phyloP scores from a whole-genome alignment of 2,329 filamentous ascomycete species.

The Ophiostoma piceae region DNA sequence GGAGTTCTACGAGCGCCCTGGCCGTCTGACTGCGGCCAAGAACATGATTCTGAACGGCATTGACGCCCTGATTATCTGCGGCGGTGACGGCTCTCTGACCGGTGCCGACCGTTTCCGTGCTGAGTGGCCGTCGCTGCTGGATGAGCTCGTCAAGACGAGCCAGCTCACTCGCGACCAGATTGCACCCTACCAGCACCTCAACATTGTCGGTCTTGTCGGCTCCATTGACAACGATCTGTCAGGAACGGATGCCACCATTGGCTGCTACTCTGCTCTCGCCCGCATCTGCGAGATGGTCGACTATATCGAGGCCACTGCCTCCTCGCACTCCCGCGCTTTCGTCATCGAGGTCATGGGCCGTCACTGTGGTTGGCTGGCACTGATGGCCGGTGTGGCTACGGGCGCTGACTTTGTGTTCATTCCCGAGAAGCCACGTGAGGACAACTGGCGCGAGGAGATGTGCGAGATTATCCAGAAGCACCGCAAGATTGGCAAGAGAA shows the following conservation, averaged over 20 bases:
- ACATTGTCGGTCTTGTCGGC: slow-evolving; percentile 92
- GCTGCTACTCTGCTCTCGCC: slow-evolving; percentile 87
- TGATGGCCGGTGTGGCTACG: slow-evolving; percentile 92
- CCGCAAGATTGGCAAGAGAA: slow-evolving; percentile 81
- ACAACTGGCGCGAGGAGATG: slow-evolving; percentile 90
- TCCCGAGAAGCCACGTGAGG: slow-evolving; percentile 81
- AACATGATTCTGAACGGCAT: slow-evolving; percentile 93
- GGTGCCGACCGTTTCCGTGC: slow-evolving; percentile 88
- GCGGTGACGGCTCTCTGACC: slow-evolving; percentile 92
- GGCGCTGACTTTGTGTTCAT: slow-evolving; percentile 97
- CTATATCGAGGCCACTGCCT: slow-evolving; percentile 91
- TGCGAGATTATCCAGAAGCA: slow-evolving; percentile 71
- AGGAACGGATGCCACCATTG: slow-evolving; percentile 94
- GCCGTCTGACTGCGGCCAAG: slow-evolving; percentile 79
- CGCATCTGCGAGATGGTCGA: slow-evolving; percentile 95
- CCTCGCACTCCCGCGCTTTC: slow-evolving; percentile 91
- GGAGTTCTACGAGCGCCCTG: slow-evolving; percentile 83
- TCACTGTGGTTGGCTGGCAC: slow-evolving; percentile 93
- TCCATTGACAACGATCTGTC: slow-evolving; percentile 99
- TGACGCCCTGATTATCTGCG: slow-evolving; percentile 92
- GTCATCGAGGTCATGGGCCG: slow-evolving; percentile 98
- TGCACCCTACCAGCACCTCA: slow-evolving; percentile 75
- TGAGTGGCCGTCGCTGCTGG: slow-evolving; percentile 84
- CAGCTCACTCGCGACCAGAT: slow-evolving; percentile 67
- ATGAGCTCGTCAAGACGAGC: slow-evolving; percentile 72